Evolutionary conservation across 1,139 yeast species (phyloP), one percentile per base, ranked within the genome.

Genomic region (Candida sp.): DNA sequence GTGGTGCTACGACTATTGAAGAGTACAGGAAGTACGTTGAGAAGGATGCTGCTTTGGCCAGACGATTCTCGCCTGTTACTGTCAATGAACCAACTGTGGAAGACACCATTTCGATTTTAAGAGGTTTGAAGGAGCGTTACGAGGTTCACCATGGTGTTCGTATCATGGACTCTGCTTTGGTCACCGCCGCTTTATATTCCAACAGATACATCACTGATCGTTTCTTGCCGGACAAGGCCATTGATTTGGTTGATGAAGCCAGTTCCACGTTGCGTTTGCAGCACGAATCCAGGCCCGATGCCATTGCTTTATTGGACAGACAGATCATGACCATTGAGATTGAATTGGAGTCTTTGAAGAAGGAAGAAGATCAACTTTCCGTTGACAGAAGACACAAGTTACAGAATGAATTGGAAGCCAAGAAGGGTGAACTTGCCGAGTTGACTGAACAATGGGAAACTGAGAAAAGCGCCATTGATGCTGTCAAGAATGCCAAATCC

Each of bases 81-180:
- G 87, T 94, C 26, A 85, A 84, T 58, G 99, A 94, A 65, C 99
- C 99, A n/a, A 78, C 88, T 2, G 97, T 93, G 7, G 86, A 88
- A 56, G 98, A 94, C 66, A 88, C 98, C 0, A 90, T 94, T 51
- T 88, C 97, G 9, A 94, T 94, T 56, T 75, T 94, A 53, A 84
- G 99, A 65, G 99, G 99, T 5, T 77, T 94, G 64, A 93, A 93
- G 67, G 98, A 94, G 64, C 81, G 89, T 58, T 94, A 94, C 65
- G 99, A 94, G 65, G 97, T 94, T 3, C 99, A 94, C 65, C 99
- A 94, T 65, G 99, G 99, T 69, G 99, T 94, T n/a, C 82, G 98
- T 58, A 91, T 94, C 52, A 83, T 96, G 5, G 99, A 94, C 66
- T 82, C 93, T 40, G 98, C 99, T 0, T 77, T 94, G 52, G 98